Conservation (phyloP, 2,329 filamentous ascomycete genomes). For the Pestalotiopsis fici region DNA sequence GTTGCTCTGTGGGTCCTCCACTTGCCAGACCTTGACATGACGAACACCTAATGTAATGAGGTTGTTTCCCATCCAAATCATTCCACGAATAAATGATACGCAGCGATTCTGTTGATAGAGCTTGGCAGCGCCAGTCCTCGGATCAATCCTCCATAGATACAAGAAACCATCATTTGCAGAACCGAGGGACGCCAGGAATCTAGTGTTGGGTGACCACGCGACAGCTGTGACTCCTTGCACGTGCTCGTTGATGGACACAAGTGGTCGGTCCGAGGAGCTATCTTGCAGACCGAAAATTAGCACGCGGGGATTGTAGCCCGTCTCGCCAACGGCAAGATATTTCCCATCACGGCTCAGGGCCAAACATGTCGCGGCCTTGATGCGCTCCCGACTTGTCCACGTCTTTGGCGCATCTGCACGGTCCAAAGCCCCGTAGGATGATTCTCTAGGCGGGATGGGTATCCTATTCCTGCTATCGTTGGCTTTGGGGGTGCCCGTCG, state of each 20-base stretch:
- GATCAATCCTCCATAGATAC: slow-evolving; percentile 85
- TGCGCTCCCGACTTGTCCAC: slow-evolving; percentile 86
- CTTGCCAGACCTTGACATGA: slow-evolving; percentile 91
- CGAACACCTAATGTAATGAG: slow-evolving; percentile 87
- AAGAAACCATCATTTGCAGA: slow-evolving; percentile 91
- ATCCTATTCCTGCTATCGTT: slow-evolving; percentile 64
- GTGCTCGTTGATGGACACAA: slow-evolving; percentile 87
- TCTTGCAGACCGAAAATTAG: slow-evolving; percentile 87
- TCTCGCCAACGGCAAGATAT: slow-evolving; percentile 91
- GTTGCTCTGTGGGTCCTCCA: slow-evolving; percentile 64
- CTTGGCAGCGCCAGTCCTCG: slow-evolving; percentile 77
- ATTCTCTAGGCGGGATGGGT: slow-evolving; percentile 48
- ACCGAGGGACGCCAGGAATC: slow-evolving; percentile 85
- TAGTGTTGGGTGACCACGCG: slow-evolving; percentile 85
- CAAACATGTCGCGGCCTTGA: slow-evolving; percentile 92
- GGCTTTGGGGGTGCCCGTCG: slow-evolving; percentile 60
- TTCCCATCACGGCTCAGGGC: slow-evolving; percentile 84
- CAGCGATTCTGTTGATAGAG: slow-evolving; percentile 88
- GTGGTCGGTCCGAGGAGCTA: slow-evolving; percentile 74
- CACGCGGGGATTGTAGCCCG: slow-evolving; percentile 88
- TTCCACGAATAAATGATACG: slow-evolving; percentile 80
- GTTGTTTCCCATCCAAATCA: slow-evolving; percentile 85
- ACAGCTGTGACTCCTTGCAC: slow-evolving; percentile 85
- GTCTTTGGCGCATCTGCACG: slow-evolving; percentile 71
- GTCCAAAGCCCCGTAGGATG: slow-evolving; percentile 45